Base-by-base conservation (phyloP, 352 stramenopile species). In the Plasmopara muralis region DNA sequence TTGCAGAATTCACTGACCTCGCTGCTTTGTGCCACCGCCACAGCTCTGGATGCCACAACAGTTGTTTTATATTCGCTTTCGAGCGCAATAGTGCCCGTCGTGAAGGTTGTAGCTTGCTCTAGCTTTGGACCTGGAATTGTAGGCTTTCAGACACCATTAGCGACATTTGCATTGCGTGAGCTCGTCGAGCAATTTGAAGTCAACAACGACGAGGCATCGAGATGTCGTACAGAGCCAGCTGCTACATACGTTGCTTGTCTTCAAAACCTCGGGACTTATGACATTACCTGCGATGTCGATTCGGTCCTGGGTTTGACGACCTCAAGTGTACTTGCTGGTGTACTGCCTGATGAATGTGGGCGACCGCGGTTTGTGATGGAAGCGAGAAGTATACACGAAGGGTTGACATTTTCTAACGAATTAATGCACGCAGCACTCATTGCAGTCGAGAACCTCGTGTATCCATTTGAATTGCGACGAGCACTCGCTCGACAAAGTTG, bases 391-490 rank as follows among this genome's bases (percentile, higher is more conserved):
- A 55, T 57, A 9, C 70, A 64, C 14, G 68, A 70, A 6, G 60
- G 66, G 7, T 44, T 73, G 10, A 16, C 34, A 1, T 81, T 88
- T 28, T 79, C 77, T n/a, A 71, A 69, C 14, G 68, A 76, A 16
- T 51, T 86, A 6, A 83, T 88, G 52, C 53, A 68, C 4, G 69
- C 73, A 0, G 67, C 69, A 6, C 66, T 85, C 31, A 78, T 64
- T 2, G 72, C 71, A n/a, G 53, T 88, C 4, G 77, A 88, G 45
- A 88, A 88, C 39, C 64, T 77, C 9, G 75, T 85, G 20, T 81
- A 81, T 38, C 64, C 82, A 14, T 86, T 83, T 48, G 73, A 88
- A 38, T 48, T 88, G 15, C 75, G 59, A 20, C 64, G 77, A 30
- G 48, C 64, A 14, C 62, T 78, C 20, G 41, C 46, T 10, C 66